A percentile compares a stretch with the other conserved stretches of the same genome.
phyloP scores from a whole-genome alignment of 371 early-diverging fungal species.

The Blakeslea trispora region DNA sequence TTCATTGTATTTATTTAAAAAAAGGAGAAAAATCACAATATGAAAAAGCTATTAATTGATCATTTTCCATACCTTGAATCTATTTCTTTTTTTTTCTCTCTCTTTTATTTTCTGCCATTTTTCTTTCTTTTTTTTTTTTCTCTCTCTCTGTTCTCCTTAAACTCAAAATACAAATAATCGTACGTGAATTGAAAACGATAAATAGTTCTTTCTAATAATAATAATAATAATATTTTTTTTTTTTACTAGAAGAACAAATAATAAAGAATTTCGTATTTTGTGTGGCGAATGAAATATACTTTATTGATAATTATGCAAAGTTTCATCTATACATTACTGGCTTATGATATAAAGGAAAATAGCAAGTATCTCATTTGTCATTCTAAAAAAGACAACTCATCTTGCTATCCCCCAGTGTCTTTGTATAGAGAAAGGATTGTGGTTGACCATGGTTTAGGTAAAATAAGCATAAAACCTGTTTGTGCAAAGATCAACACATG shows the following conservation, averaged over 20 bases:
- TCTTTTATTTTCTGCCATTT: too few species aligned
- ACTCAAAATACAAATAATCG: not conserved
- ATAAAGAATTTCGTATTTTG: too few species aligned
- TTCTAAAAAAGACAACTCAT: too few species aligned
- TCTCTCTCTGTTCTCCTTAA: not conserved
- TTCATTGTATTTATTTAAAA: not conserved
- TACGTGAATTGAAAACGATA: not conserved
- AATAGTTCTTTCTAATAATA: not conserved
- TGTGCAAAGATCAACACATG: slow-evolving; percentile 4
- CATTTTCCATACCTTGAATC: too few species aligned
- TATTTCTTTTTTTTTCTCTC: too few species aligned
- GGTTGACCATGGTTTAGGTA: slow-evolving; percentile 29
- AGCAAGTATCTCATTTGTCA: too few species aligned
- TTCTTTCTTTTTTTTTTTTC: not conserved
- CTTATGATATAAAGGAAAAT: too few species aligned
- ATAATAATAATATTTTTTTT: not conserved
- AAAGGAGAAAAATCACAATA: not conserved
- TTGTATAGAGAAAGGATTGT: slow-evolving; percentile 10
- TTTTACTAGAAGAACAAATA: not conserved
- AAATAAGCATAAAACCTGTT: slow-evolving; percentile 6
- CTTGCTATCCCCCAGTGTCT: not conserved
- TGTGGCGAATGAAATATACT: not conserved
- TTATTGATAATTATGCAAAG: too few species aligned
- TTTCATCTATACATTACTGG: too few species aligned
- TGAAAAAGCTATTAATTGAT: not conserved